Percentiles rank a stretch among this genome's conserved stretches.
phyloP scores from a whole-genome alignment of 2,329 filamentous ascomycete species.

The Zymoseptoria passerinii region DNA sequence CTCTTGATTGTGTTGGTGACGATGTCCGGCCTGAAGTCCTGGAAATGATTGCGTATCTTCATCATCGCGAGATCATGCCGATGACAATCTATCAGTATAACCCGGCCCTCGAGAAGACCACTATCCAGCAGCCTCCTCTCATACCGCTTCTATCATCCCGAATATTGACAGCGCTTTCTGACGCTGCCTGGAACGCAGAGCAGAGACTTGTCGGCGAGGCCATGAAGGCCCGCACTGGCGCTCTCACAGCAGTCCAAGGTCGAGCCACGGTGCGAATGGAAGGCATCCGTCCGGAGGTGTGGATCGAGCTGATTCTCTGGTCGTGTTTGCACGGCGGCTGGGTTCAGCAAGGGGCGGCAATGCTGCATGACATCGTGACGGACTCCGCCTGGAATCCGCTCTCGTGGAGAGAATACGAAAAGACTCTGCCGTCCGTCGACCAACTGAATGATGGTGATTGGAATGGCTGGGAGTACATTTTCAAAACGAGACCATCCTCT shows the following conservation, averaged over 20 bases:
- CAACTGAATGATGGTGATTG: slow-evolving; percentile 23
- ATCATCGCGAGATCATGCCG: slow-evolving; percentile 41
- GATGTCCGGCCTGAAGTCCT: slow-evolving; percentile 38
- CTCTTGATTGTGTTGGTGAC: slow-evolving; percentile 27
- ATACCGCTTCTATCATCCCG: slow-evolving; percentile 41
- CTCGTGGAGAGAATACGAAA: slow-evolving; percentile 37
- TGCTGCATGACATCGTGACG: slow-evolving; percentile 29
- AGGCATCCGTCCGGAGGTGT: slow-evolving; percentile 38
- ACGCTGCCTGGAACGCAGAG: slow-evolving; percentile 43
- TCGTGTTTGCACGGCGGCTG: slow-evolving; percentile 43
- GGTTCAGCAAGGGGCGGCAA: slow-evolving; percentile 35
- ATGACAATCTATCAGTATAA: slow-evolving; percentile 37
- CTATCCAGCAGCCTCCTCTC: slow-evolving; percentile 40
- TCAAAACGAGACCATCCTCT: slow-evolving; percentile 19
- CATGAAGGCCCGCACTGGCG: slow-evolving; percentile 27
- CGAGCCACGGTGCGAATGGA: slow-evolving; percentile 29
- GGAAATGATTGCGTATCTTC: slow-evolving; percentile 41
- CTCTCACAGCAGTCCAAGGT: slow-evolving; percentile 34
- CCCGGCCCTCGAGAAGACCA: slow-evolving; percentile 28
- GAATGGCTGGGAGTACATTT: slow-evolving; percentile 24
- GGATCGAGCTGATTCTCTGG: slow-evolving; percentile 47
- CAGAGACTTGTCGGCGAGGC: slow-evolving; percentile 29
- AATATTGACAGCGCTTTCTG: slow-evolving; percentile 43
- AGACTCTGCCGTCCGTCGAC: slow-evolving; percentile 12
- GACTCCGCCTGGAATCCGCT: slow-evolving; percentile 24